These are phyloP conservation scores for Hanseniaspora lachancei DNA, from an alignment of 805 yeast genomes.

Conservation along the genomic window DNA sequence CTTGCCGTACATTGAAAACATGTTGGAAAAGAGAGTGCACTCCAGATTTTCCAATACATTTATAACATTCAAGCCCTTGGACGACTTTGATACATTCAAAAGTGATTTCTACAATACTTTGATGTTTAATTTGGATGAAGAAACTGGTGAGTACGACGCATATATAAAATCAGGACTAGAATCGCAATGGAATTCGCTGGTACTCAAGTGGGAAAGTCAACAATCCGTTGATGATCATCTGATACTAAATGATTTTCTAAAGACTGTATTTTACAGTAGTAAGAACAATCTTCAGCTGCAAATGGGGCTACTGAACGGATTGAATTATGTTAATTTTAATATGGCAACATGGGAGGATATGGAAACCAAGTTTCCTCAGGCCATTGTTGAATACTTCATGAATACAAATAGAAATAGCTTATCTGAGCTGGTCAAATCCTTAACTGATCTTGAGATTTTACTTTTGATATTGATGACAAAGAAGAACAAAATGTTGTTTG, in stretches of 20 bases:
- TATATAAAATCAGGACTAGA: background rate
- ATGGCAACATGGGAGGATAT: background rate
- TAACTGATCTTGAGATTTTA: slow-evolving; percentile 62
- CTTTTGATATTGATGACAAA: slow-evolving; percentile 66
- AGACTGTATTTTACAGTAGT: background rate
- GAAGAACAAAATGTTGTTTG: background rate
- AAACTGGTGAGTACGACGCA: slow-evolving; percentile 15
- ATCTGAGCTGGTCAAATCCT: slow-evolving; percentile 23
- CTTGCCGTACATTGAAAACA: slow-evolving; percentile 61
- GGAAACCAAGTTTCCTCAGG: background rate
- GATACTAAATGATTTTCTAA: slow-evolving; percentile 2
- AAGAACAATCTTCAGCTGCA: background rate
- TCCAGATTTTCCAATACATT: slow-evolving; percentile 77
- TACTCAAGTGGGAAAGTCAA: background rate
- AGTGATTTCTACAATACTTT: slow-evolving; percentile 34
- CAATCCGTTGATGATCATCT: slow-evolving; percentile 19
- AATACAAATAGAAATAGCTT: slow-evolving; percentile 24
- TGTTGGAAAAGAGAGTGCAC: slow-evolving; percentile 79
- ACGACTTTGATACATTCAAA: slow-evolving; percentile 38
- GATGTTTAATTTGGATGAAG: slow-evolving; percentile 23
- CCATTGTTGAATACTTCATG: slow-evolving; percentile 18
- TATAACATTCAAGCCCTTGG: slow-evolving; percentile 44
- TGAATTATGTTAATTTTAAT: slow-evolving; percentile 2
- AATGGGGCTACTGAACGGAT: slow-evolving; percentile 12
- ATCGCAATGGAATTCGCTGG: background rate